Percentiles rank a stretch among this genome's conserved stretches.
Evolutionary conservation across 352 stramenopile species (phyloP).

Genomic region (Phytophthora syringae): DNA sequence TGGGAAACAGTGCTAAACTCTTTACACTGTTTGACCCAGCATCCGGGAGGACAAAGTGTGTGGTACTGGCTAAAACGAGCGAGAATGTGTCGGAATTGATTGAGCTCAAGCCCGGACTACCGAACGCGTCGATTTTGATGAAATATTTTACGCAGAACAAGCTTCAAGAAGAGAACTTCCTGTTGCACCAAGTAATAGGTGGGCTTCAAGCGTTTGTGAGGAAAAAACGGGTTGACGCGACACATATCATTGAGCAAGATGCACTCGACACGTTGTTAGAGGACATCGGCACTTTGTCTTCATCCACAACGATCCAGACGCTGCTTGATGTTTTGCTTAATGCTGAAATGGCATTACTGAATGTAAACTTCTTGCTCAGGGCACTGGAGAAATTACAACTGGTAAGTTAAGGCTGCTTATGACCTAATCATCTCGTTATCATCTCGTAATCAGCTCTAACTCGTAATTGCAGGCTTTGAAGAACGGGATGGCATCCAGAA

Average conservation of each 20-base stretch:
- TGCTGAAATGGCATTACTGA: conserved; percentile 64
- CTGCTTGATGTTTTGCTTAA: conserved; percentile 77
- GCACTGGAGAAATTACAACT: conserved; percentile 66
- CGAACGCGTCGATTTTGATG: conserved; percentile 69
- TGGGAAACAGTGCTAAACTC: conserved; percentile 69
- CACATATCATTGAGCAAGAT: conserved; percentile 58
- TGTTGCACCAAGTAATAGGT: conserved; percentile 82
- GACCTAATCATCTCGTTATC: background rate
- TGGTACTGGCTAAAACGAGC: conserved; percentile 50
- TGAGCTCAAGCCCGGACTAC: conserved; percentile 59
- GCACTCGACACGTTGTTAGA: conserved; percentile 59
- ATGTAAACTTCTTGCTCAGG: conserved; percentile 65
- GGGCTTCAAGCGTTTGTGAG: conserved; percentile 76
- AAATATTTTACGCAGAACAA: conserved; percentile 90
- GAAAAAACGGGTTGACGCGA: conserved; percentile 51
- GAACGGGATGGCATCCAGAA: conserved; percentile 63
- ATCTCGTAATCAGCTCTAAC: too few species aligned
- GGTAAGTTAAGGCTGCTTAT: conserved; percentile 37
- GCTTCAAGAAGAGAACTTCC: conserved; percentile 87
- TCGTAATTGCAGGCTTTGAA: conserved; percentile 47
- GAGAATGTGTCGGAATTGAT: conserved; percentile 57
- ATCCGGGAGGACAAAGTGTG: conserved; percentile 51
- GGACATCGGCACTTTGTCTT: conserved; percentile 70
- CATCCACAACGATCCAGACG: conserved; percentile 67
- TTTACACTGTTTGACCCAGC: conserved; percentile 61